phyloP scores from a whole-genome alignment of 2,329 filamentous ascomycete species.

The Dendrostoma leiphaemia region DNA sequence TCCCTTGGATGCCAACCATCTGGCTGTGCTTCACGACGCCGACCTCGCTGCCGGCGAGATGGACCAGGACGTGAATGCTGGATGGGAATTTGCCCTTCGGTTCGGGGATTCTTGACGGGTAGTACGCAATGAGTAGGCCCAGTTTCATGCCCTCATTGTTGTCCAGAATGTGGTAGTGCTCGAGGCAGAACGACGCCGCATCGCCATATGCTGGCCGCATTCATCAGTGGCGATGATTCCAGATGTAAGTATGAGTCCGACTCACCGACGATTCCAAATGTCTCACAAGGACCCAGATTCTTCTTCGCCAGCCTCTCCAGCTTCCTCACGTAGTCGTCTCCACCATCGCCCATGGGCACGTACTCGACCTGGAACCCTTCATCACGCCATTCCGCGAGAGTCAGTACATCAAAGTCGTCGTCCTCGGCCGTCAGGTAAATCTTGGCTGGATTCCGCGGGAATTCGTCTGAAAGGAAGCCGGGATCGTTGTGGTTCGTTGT shows the following conservation, averaged over 20 bases:
- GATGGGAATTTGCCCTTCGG: slow-evolving; percentile 39
- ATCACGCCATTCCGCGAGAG: slow-evolving; percentile 37
- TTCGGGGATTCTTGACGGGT: slow-evolving; percentile 42
- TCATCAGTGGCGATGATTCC: not conserved
- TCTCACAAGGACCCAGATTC: slow-evolving; percentile 38
- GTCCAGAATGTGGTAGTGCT: slow-evolving; percentile 43
- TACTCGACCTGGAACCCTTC: slow-evolving; percentile 45
- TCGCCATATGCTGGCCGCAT: slow-evolving; percentile 37
- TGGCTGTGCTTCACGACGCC: slow-evolving; percentile 40
- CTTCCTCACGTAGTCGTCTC: slow-evolving; percentile 32
- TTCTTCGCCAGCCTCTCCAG: slow-evolving; percentile 32
- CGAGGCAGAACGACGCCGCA: slow-evolving; percentile 40
- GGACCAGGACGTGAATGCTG: slow-evolving; percentile 37
- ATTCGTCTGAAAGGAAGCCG: slow-evolving; percentile 39
- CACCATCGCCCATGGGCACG: slow-evolving; percentile 35
- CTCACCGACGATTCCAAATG: slow-evolving; percentile 42
- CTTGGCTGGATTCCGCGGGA: slow-evolving; percentile 35
- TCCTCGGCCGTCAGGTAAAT: slow-evolving; percentile 42
- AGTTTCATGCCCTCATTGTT: slow-evolving; percentile 44
- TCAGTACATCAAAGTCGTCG: slow-evolving; percentile 39
- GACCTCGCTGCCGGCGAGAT: slow-evolving; percentile 39
- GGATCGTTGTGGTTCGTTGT: slow-evolving; percentile 37
- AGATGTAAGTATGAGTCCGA: not conserved
- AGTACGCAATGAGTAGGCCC: slow-evolving; percentile 42
- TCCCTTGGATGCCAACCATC: slow-evolving; percentile 44